phyloP scores from a whole-genome alignment of 2,329 filamentous ascomycete genomes.

The Claviceps monticola region DNA sequence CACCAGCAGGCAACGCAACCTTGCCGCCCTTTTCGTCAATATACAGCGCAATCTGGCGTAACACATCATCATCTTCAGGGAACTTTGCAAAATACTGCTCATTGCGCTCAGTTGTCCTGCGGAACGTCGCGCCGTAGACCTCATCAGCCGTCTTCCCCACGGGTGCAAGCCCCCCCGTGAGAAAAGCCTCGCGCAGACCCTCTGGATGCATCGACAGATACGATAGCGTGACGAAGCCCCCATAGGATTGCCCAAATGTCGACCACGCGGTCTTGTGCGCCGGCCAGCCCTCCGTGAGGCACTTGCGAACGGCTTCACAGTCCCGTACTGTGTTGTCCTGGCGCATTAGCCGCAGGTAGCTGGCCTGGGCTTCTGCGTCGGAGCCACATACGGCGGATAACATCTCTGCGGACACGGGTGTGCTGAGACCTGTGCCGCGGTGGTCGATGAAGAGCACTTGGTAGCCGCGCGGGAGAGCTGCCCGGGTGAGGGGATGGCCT shows the following conservation, averaged over 20 bases:
- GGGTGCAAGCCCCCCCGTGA: slow-evolving; percentile 73
- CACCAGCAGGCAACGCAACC: slow-evolving; percentile 56
- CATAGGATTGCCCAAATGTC: slow-evolving; percentile 82
- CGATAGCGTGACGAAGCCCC: slow-evolving; percentile 71
- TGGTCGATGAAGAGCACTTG: slow-evolving; percentile 82
- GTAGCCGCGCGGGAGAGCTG: slow-evolving; percentile 66
- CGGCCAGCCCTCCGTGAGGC: slow-evolving; percentile 56
- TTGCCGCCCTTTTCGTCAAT: slow-evolving; percentile 39
- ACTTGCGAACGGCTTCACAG: slow-evolving; percentile 70
- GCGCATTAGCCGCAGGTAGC: slow-evolving; percentile 72
- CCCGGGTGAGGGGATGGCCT: slow-evolving; percentile 54
- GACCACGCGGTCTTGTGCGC: slow-evolving; percentile 65
- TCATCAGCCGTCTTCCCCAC: slow-evolving; percentile 57
- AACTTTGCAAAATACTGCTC: slow-evolving; percentile 71
- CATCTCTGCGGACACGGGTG: slow-evolving; percentile 60
- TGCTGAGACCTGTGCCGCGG: slow-evolving; percentile 75
- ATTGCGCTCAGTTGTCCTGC: slow-evolving; percentile 59
- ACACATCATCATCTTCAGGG: slow-evolving; percentile 58
- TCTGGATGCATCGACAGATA: slow-evolving; percentile 74
- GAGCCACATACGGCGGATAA: slow-evolving; percentile 30
- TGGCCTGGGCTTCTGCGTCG: slow-evolving; percentile 48
- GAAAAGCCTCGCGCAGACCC: slow-evolving; percentile 67
- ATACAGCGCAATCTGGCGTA: slow-evolving; percentile 52
- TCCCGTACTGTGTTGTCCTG: slow-evolving; percentile 86
- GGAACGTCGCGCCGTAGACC: slow-evolving; percentile 61